A percentile compares a stretch with the other conserved stretches of the same genome.
These are phyloP conservation scores for Lepidopterella palustris DNA, from an alignment of 495 filamentous ascomycete species.

Conservation along the genomic window DNA sequence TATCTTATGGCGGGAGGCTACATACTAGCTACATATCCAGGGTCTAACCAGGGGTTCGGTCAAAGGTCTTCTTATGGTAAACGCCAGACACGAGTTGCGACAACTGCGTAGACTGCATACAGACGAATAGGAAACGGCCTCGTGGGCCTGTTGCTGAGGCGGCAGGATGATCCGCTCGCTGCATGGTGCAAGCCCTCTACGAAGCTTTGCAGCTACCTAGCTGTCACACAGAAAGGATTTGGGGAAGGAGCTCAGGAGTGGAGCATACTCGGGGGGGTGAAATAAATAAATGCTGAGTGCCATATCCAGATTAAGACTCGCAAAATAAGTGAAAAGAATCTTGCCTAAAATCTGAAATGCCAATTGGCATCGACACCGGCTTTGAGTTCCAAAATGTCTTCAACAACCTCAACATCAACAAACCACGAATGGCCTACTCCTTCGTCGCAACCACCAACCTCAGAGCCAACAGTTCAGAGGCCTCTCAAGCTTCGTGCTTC, in stretches of 20 bases:
- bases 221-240: not conserved
- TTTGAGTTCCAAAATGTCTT: not conserved
- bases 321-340: too few species aligned
- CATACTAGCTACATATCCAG: too few species aligned
- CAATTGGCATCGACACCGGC: not conserved
- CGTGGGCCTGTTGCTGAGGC: too few species aligned
- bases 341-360: too few species aligned
- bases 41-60: too few species aligned
- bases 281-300: not conserved
- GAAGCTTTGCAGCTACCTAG: not conserved
- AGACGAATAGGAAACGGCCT: not conserved
- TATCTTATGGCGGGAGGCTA: not conserved
- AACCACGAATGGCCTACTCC: not conserved
- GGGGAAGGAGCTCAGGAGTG: not conserved
- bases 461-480: constrained; percentile 20
- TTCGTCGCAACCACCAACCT: not conserved
- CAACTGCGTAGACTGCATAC: not conserved
- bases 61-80: not conserved
- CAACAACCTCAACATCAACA: not conserved
- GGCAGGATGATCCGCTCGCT: too few species aligned
- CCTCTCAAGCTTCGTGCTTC: constrained; percentile 33
- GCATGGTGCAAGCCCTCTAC: not conserved
- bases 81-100: not conserved
- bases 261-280: not conserved
- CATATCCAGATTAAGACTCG: not conserved